Conservation (phyloP, 2,329 filamentous ascomycete species). For the Fusarium scirpi region DNA sequence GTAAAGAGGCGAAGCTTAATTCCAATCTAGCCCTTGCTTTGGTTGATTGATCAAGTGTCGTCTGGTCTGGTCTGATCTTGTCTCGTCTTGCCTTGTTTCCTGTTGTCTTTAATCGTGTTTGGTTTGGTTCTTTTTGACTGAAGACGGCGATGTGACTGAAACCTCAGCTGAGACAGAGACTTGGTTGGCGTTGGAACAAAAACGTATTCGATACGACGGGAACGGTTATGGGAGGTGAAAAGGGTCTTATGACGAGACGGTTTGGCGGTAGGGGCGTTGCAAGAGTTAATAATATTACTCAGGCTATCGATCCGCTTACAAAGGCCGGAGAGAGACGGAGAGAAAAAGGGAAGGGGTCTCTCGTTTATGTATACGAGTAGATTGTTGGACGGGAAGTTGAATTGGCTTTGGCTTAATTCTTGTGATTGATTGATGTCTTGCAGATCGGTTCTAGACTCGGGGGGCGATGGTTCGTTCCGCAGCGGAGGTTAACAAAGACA, state of each 20-base stretch:
- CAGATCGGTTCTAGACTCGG: constrained; percentile 33
- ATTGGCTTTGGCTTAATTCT: constrained; percentile 25
- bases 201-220: constrained; percentile 17
- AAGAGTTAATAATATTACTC: constrained; percentile 10
- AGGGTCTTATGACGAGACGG: constrained; percentile 8
- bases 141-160: constrained; percentile 37
- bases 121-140: constrained; percentile 15
- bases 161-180: constrained; percentile 35
- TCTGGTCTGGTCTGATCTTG: background rate
- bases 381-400: constrained; percentile 13
- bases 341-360: background rate
- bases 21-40: constrained; percentile 23
- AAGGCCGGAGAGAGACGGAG: background rate
- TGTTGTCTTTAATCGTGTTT: constrained; percentile 18
- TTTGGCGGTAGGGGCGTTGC: background rate
- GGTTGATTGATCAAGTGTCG: background rate
- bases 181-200: constrained; percentile 7
- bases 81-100: constrained; percentile 8
- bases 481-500: constrained; percentile 10
- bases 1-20: constrained; percentile 32
- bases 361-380: constrained; percentile 17
- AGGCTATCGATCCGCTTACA: constrained; percentile 30
- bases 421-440: constrained; percentile 25
- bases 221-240: constrained; percentile 5
- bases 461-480: constrained; percentile 26